phyloP scores from a whole-genome alignment of 257 asterid species.

The Ocimum tenuiflorum region DNA sequence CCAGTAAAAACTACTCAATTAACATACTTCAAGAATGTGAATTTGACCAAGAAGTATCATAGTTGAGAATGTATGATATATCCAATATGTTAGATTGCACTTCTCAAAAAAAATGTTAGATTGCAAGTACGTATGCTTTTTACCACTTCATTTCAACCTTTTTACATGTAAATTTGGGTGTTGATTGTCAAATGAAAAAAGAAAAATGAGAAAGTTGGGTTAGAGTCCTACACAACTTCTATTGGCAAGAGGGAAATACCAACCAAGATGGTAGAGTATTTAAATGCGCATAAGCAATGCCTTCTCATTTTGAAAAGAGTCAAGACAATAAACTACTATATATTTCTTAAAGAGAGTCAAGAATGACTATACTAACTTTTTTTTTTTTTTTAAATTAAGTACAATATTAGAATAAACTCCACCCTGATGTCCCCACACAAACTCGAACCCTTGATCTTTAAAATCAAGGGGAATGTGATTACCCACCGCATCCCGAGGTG shows the following conservation, averaged over 20 bases:
- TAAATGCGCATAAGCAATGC: not conserved
- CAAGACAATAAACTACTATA: not conserved
- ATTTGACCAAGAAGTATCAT: not conserved
- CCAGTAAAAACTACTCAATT: conserved; percentile 8
- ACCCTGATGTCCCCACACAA: too few relatives aligned
- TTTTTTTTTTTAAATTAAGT: too few relatives aligned
- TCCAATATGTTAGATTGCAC: not conserved
- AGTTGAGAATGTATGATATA: not conserved
- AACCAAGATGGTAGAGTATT: not conserved
- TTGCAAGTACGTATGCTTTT: not conserved
- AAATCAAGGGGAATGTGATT: too few relatives aligned
- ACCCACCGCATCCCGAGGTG: too few relatives aligned
- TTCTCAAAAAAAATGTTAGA: too few relatives aligned
- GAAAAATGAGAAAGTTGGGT: not conserved
- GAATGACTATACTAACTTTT: not conserved
- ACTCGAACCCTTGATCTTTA: too few relatives aligned
- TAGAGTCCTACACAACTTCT: not conserved
- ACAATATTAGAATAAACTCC: too few relatives aligned
- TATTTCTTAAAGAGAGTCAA: not conserved
- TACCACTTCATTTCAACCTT: too few relatives aligned
- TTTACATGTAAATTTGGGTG: too few relatives aligned
- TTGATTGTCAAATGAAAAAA: too few relatives aligned
- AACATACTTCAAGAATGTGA: not conserved
- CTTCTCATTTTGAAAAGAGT: not conserved
- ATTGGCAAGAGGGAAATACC: not conserved